Evolutionary conservation across 2,329 filamentous ascomycete species (phyloP), one percentile per base, ranked within the genome.

Genomic region (Elsinoe batatas): DNA sequence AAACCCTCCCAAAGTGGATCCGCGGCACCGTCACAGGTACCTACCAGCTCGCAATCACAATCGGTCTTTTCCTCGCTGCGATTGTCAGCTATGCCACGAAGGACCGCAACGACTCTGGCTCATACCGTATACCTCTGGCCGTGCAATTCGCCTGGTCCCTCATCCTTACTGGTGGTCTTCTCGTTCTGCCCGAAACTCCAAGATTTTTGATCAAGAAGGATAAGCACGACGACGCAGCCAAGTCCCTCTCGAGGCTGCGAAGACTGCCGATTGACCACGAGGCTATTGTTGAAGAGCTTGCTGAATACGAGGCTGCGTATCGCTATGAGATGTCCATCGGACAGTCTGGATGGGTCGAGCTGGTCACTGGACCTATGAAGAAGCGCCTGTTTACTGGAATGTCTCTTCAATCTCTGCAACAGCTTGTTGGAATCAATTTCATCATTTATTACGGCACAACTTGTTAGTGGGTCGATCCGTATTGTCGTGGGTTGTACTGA

Each of bases 151-250:
- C 40, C 11, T 55, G 53, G 53, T 42, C 37, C 5, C n/a, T 55
- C 13, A 55, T 55, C 30, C 53, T 55, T 8, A 35, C 12, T 33
- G 26, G 64, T 40, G 88, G 88, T 64, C 78, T 93, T 30, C 70
- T 88, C 61, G 67, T 87, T 63, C 82, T 93, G 3, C 88, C 88
- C 54, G 88, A 93, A 68, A 90, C 87, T 0, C 88, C 88, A 40
- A 83, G 88, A 65, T 91, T 82, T 76, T 89, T 79, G 63, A 84
- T 93, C 71, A 88, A 86, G 76, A 83, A 82, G 70, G 84, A 84
- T 57, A 73, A 81, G 59, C 74, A 87, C 54, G 79, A 83, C 15
- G 67, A 75, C 53, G 88, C 88, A 22, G 77, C 81, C 53, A 58
- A 71, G 1, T 73, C 80, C 5, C 77, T 93, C 2, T 56, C 53